Percentiles rank a stretch among this genome's conserved stretches.
Evolutionary conservation across 2,329 filamentous ascomycete species (phyloP).

Genomic region (Aspergillus candidus): DNA sequence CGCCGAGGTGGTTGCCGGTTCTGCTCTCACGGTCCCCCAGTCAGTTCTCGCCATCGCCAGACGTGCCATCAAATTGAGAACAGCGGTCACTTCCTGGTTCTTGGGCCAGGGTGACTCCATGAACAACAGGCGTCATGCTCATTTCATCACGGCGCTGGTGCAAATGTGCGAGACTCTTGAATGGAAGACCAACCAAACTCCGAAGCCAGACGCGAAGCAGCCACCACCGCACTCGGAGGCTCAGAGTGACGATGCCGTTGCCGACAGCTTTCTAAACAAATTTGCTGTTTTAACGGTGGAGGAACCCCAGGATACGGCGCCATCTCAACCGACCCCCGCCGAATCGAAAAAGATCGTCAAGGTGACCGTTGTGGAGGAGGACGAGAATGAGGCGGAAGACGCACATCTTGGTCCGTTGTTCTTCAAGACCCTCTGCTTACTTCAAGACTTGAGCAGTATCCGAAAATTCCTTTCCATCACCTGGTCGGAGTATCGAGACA

Average conservation of each 20-base stretch:
- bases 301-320: slow-evolving; percentile 15
- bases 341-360: slow-evolving; percentile 17
- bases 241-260: slow-evolving; percentile 8
- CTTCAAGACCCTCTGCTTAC: slow-evolving; percentile 24
- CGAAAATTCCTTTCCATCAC: slow-evolving; percentile 23
- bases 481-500: slow-evolving; percentile 26
- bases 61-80: slow-evolving; percentile 23
- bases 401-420: slow-evolving; percentile 12
- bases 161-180: slow-evolving; percentile 21
- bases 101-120: slow-evolving; percentile 17
- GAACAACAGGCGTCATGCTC: slow-evolving; percentile 19
- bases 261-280: slow-evolving; percentile 17
- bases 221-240: slow-evolving; percentile 4
- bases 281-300: slow-evolving; percentile 25
- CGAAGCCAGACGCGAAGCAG: slow-evolving; percentile 13
- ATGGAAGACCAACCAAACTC: slow-evolving; percentile 13
- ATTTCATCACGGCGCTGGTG: slow-evolving; percentile 23
- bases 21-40: slow-evolving; percentile 15
- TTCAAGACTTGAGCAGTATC: slow-evolving; percentile 26
- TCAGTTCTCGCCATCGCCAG: slow-evolving; percentile 19
- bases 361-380: slow-evolving; percentile 13
- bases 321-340: slow-evolving; percentile 7
- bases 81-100: slow-evolving; percentile 23
- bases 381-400: slow-evolving; percentile 12
- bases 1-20: slow-evolving; percentile 19